These are phyloP conservation scores for Fraxinus paxiana DNA, from an alignment of 305 asterid species.

Conservation along the genomic window DNA sequence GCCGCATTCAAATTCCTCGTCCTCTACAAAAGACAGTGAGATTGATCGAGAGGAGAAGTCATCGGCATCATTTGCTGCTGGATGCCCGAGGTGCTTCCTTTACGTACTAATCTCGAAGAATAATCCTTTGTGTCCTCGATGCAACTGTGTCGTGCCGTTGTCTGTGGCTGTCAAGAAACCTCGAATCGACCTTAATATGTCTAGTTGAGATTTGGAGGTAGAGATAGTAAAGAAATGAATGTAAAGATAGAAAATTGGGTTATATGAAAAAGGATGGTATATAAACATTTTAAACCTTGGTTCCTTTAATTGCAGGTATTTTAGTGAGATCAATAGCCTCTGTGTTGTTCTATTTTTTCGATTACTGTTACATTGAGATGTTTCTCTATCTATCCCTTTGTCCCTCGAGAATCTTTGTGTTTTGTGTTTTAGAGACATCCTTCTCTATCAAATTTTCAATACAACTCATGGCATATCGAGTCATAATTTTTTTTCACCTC, in stretches of 20 bases:
- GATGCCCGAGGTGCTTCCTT: constrained; percentile 73
- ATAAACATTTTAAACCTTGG: constrained; percentile 15
- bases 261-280: constrained; percentile 37
- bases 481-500: too few relatives aligned
- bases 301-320: neutral
- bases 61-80: constrained; percentile 55
- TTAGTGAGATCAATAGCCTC: neutral
- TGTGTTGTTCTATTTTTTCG: neutral
- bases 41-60: constrained; percentile 48
- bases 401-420: neutral
- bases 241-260: constrained; percentile 44
- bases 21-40: constrained; percentile 49
- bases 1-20: constrained; percentile 52
- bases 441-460: too few relatives aligned
- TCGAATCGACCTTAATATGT: constrained; percentile 73
- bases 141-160: constrained; percentile 52
- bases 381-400: neutral
- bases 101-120: constrained; percentile 57
- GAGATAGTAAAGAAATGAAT: constrained; percentile 18
- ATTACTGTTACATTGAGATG: neutral
- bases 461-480: too few relatives aligned
- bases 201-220: constrained; percentile 40
- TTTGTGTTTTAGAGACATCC: neutral
- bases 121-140: constrained; percentile 77
- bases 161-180: constrained; percentile 67